phyloP scores from a whole-genome alignment of 139 green algal species.

The Chlamydomonas asymmetrica region DNA sequence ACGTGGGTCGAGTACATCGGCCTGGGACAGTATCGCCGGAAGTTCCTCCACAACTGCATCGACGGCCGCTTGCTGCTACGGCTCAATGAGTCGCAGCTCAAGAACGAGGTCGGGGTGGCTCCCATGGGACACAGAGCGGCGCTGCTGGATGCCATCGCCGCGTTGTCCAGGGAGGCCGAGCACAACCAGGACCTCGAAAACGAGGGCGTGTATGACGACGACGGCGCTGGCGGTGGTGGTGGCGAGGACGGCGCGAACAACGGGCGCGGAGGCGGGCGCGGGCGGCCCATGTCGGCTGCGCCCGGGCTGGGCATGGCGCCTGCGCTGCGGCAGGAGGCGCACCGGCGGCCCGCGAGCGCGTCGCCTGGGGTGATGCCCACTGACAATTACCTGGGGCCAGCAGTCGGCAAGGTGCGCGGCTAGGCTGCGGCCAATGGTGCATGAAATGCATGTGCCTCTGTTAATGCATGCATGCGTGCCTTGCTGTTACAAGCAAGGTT shows the following conservation, averaged over 20 bases:
- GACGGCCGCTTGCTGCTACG: conserved; percentile 60
- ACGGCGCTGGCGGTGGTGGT: neutral
- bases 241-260: neutral
- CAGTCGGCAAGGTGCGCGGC: conserved; percentile 25
- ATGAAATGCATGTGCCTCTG: no score
- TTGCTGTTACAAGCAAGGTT: no score
- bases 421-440: no score
- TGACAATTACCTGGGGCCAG: conserved; percentile 31
- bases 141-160: conserved; percentile 45
- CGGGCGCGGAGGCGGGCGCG: neutral
- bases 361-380: conserved; percentile 30
- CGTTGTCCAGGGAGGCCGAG: conserved; percentile 13
- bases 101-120: conserved; percentile 67
- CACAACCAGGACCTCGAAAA: conserved; percentile 9
- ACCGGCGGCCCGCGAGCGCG: conserved; percentile 22
- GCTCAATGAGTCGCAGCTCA: conserved; percentile 58
- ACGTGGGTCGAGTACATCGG: conserved; percentile 70
- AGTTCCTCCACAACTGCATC: conserved; percentile 69
- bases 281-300: neutral
- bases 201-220: neutral
- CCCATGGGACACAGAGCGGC: conserved; percentile 61
- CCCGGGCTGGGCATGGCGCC: no score
- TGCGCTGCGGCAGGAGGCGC: neutral
- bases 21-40: conserved; percentile 69
- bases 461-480: no score